phyloP scores from a whole-genome alignment of 2,329 filamentous ascomycete genomes.

The Pyricularia grisea region DNA sequence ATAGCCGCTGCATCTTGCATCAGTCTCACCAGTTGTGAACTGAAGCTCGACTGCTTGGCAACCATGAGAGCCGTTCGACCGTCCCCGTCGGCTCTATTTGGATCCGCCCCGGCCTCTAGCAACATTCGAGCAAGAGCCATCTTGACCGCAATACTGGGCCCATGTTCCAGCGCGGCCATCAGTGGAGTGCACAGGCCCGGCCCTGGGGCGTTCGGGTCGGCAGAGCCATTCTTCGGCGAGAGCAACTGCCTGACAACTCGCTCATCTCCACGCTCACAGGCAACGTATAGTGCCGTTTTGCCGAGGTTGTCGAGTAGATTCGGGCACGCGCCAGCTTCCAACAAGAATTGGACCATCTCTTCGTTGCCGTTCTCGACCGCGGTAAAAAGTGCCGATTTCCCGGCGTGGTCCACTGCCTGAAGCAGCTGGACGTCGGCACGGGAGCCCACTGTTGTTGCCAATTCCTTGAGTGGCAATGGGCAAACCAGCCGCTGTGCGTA shows the following conservation, averaged over 20 bases:
- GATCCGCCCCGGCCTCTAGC: neutral
- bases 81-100: constrained; percentile 1
- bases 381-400: constrained; percentile 1
- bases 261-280: constrained; percentile 4
- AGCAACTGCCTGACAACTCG: neutral
- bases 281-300: constrained; percentile 5
- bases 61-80: constrained; percentile 4
- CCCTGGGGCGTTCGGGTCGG: constrained; percentile 2
- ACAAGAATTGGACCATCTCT: constrained; percentile 10
- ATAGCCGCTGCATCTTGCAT: neutral
- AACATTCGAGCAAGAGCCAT: constrained; percentile 1
- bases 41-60: constrained; percentile 1
- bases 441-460: neutral
- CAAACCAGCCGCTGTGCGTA: neutral
- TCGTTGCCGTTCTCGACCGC: constrained; percentile 5
- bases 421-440: neutral
- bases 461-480: neutral
- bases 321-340: constrained; percentile 16
- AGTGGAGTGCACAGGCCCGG: constrained; percentile 4
- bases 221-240: neutral
- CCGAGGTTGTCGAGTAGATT: constrained; percentile 7
- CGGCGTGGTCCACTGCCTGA: neutral
- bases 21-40: neutral
- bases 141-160: neutral
- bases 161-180: neutral